Evolutionary conservation across 2,329 filamentous ascomycete genomes (phyloP).

Genomic region (Aspergillus udagawae): DNA sequence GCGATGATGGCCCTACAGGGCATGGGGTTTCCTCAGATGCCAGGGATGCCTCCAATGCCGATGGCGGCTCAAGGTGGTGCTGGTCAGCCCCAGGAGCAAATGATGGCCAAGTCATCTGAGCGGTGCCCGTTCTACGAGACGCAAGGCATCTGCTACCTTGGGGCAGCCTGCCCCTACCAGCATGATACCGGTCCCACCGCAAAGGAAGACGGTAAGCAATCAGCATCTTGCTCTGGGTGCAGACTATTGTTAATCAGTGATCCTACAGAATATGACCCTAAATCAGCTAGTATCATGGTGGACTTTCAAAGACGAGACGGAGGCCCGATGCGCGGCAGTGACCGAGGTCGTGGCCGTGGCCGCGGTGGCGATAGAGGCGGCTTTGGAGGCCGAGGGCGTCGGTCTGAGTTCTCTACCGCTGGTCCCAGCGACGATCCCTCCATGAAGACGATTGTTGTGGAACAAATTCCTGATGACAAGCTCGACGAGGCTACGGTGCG

Average conservation of each 20-base stretch:
- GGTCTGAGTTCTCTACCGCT: slow-evolving; percentile 51
- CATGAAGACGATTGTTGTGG: slow-evolving; percentile 55
- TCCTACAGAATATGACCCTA: slow-evolving; percentile 51
- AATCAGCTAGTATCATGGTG: slow-evolving; percentile 43
- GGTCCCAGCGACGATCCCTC: slow-evolving; percentile 52
- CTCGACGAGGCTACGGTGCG: slow-evolving; percentile 52
- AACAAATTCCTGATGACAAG: slow-evolving; percentile 58
- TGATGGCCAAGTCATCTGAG: slow-evolving; percentile 32
- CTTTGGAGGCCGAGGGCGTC: slow-evolving; percentile 36
- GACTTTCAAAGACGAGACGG: slow-evolving; percentile 25
- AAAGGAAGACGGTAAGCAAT: slow-evolving; percentile 35
- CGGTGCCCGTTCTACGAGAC: slow-evolving; percentile 57
- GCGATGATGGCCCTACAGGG: slow-evolving; percentile 51
- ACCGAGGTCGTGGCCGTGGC: slow-evolving; percentile 35
- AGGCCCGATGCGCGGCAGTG: slow-evolving; percentile 23
- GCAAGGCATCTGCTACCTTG: slow-evolving; percentile 55
- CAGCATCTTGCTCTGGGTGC: neutral
- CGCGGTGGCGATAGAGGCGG: slow-evolving; percentile 44
- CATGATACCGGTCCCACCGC: slow-evolving; percentile 46
- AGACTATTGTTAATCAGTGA: slow-evolving; percentile 3
- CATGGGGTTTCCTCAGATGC: slow-evolving; percentile 49
- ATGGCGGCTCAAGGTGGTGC: slow-evolving; percentile 23
- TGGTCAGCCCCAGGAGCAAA: slow-evolving; percentile 26
- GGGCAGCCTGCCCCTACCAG: slow-evolving; percentile 54
- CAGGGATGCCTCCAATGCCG: slow-evolving; percentile 44